Base-by-base conservation (phyloP, 306 rosid species). In the Parietaria judaica region DNA sequence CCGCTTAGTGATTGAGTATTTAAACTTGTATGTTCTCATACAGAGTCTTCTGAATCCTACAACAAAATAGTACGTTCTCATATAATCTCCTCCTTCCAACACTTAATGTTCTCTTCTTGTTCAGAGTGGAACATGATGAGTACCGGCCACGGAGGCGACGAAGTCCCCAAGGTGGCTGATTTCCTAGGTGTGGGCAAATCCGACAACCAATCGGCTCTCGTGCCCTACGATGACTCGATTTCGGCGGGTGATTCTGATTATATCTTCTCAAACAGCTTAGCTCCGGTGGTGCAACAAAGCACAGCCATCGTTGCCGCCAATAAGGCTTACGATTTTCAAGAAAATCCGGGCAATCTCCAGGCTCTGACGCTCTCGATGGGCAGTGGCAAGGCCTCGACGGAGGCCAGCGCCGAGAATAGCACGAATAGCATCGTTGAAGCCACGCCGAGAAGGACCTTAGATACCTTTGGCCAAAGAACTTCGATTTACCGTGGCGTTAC, bases 401-500 rank as follows among this genome's bases (percentile, higher is more conserved):
- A 88, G 78, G 78, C 95, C 60, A 79, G 94, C 47, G 76, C 73
- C 8, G 90, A 87, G 7, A 85, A 73, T 64, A 82, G 73, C 35
- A 46, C 72, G 4, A 81, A 65, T 47, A 69, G 73, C 3, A 56
- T 72, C 1, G 47, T 80, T 5, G 95, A 86, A 72, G 84, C 83
- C 34, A 73, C 86, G 0, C 95, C 97, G 4, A 79, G 87, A 78
- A 82, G 99, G 74, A 72, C 94, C 66, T 70, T 80, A 67, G 99
- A 94, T 63, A 94, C 97, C 0, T 86, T 94, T 35, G 99, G 99
- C 1, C 99, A 94, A 80, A 80, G 99, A 84, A 94, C 99, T 3
- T 94, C 99, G 1, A 94, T 94, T 11, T 94, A 94, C 72, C 97
- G 99, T 3, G 99, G 99, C 12, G 99, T 94, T 34, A 94, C 99